These are phyloP conservation scores for Fallopia convolvulus DNA, from an alignment of 148 eudicot species.

Conservation along the genomic window DNA sequence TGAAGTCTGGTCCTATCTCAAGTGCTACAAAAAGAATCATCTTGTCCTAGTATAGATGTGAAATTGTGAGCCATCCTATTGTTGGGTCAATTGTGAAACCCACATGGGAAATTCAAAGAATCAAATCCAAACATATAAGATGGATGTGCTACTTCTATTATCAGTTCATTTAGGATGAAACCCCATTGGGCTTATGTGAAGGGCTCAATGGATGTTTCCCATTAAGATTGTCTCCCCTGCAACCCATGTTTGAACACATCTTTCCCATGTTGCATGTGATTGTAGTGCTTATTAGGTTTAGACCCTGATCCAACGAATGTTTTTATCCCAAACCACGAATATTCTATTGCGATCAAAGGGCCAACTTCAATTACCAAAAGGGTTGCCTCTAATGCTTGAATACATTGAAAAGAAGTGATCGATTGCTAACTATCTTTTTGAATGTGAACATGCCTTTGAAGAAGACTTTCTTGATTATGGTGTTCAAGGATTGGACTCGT, in stretches of 20 bases:
- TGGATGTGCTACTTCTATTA: too few species aligned
- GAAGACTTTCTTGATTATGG: not conserved
- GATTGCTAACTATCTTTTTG: not conserved
- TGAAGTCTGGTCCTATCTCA: not conserved
- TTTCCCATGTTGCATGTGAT: not conserved
- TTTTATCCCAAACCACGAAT: not conserved
- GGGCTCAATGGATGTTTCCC: too few species aligned
- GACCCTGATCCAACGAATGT: not conserved
- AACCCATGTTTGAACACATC: too few species aligned
- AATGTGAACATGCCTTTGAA: not conserved
- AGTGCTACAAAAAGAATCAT: too few species aligned
- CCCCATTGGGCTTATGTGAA: too few species aligned
- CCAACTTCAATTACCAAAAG: not conserved
- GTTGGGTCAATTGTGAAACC: too few species aligned
- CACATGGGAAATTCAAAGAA: too few species aligned
- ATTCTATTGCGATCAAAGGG: not conserved
- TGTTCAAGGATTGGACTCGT: not conserved
- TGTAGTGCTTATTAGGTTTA: not conserved
- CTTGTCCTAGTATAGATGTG: too few species aligned
- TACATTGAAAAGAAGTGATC: not conserved
- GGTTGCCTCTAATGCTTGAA: not conserved
- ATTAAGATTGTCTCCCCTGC: too few species aligned
- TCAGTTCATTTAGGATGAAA: too few species aligned
- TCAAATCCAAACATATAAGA: too few species aligned
- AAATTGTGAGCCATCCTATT: too few species aligned